Evolutionary conservation across 2,329 filamentous ascomycete species (phyloP), one percentile per base, ranked within the genome.

Genomic region (Tolypocladium paradoxum): DNA sequence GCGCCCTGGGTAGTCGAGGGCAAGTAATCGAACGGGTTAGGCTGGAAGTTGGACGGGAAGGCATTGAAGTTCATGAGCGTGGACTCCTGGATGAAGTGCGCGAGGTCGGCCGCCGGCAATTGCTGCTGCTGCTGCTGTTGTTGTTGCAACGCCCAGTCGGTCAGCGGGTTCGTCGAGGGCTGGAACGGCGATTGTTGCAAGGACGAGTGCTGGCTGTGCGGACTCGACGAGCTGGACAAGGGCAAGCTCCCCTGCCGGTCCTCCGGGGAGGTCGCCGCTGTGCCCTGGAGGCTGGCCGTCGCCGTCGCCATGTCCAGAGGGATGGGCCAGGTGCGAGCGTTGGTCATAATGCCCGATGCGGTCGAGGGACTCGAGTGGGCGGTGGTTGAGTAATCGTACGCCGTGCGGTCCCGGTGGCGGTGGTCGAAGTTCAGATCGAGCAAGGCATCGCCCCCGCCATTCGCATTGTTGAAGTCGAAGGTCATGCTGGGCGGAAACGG

Each of bases 1-100:
- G 81, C 75, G 35, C 80, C 78, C 62, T 88, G 85, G 8, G 81
- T 81, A 8, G 83, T 75, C 64, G 75, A 75, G 52, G 77, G 83
- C 56, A 79, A 75, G 68, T 85, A 86, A 57, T 81, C 81, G 54
- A 84, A 74, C 35, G 79, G 69, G 53, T 73, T 77, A 55, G 77
- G 74, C 63, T 78, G 81, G 63, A 78, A 81, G 59, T 68, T 71
- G 43, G 75, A 60, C 24, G 73, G 66, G 60, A 79, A 81, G 9
- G 77, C 68, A 61, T 76, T 76, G 66, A 79, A 82, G 58, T 68
- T 76, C 61, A 82, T 74, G 57, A 84, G 68, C 6, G 78, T 72
- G 38, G 76, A 72, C 57, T 84, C 81, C 62, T 80, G 81, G 51
- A 83, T 75, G 60, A 77, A 81, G 34, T 72, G 70, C 40, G 77